Percentiles rank a stretch among this genome's conserved stretches.
Evolutionary conservation across 805 yeast species (phyloP).

Genomic region (Candida anglica): DNA sequence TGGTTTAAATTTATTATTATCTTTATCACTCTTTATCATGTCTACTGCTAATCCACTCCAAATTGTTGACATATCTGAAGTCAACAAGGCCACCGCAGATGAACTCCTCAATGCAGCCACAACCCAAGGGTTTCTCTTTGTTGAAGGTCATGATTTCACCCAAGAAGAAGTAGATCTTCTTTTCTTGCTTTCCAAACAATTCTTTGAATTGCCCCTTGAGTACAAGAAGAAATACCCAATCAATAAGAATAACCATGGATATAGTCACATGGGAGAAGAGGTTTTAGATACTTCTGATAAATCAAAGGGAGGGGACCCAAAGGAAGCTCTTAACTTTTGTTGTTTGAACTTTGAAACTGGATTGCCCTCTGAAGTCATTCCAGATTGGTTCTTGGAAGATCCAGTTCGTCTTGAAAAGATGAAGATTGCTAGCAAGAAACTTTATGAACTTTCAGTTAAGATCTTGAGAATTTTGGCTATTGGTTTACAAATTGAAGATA

Average conservation of each 20-base stretch:
- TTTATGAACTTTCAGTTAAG: constrained; percentile 46
- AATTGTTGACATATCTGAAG: constrained; percentile 53
- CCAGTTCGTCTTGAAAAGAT: constrained; percentile 41
- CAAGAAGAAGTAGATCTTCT: constrained; percentile 49
- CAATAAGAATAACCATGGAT: constrained; percentile 56
- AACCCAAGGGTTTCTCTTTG: constrained; percentile 61
- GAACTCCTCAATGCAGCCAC: constrained; percentile 55
- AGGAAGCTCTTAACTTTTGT: constrained; percentile 69
- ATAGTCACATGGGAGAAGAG: constrained; percentile 53
- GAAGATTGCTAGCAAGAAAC: constrained; percentile 31
- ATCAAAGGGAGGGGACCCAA: constrained; percentile 51
- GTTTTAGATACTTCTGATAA: constrained; percentile 33
- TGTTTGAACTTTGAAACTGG: constrained; percentile 50
- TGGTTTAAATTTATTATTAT: no score
- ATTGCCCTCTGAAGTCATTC: constrained; percentile 34
- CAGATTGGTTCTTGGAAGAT: constrained; percentile 43
- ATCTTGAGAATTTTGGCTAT: constrained; percentile 55
- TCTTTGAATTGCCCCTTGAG: constrained; percentile 47
- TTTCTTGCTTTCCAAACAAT: constrained; percentile 47
- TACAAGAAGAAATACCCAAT: constrained; percentile 51
- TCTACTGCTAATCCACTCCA: constrained; percentile 53
- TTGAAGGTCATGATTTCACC: constrained; percentile 65
- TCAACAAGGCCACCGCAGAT: constrained; percentile 41
- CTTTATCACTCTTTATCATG: no score
- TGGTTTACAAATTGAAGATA: constrained; percentile 59